Evolutionary conservation across 2,329 filamentous ascomycete genomes (phyloP).

Genomic region (Talaromyces rugulosus): DNA sequence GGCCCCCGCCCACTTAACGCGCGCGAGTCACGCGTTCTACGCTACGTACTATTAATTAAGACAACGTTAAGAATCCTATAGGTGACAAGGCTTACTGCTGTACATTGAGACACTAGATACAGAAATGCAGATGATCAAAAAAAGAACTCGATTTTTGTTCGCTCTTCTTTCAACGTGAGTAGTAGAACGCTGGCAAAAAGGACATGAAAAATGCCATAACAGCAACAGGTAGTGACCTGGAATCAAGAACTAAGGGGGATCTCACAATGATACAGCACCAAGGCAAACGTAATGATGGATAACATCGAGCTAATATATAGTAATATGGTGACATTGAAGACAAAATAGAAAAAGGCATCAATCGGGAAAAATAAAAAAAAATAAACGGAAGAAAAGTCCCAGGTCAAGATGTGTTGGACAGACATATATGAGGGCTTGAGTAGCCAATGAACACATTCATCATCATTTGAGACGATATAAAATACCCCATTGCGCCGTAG

Average conservation of each 20-base stretch:
- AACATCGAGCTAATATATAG: neutral
- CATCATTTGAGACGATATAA: constrained; percentile 6
- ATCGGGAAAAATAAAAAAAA: neutral
- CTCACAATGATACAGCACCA: neutral
- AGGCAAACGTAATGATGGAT: neutral
- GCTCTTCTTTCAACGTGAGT: neutral
- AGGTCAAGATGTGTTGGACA: neutral
- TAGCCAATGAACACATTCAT: constrained; percentile 4
- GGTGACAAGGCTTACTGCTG: neutral
- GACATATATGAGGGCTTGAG: constrained; percentile 14
- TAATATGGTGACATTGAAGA: neutral
- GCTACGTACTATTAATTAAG: too few relatives aligned
- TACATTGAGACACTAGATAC: neutral
- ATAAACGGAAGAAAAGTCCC: constrained; percentile 2
- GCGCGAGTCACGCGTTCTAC: neutral
- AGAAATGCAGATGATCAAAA: neutral
- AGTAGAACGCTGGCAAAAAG: neutral
- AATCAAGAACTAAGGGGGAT: neutral
- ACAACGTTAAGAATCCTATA: neutral
- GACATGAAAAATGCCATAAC: neutral
- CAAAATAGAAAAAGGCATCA: neutral
- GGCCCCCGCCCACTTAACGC: neutral
- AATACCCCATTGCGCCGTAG: constrained; percentile 24
- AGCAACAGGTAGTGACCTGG: neutral
- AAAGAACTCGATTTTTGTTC: neutral